phyloP scores from a whole-genome alignment of 305 asterid species.

The Fraxinus velutina region DNA sequence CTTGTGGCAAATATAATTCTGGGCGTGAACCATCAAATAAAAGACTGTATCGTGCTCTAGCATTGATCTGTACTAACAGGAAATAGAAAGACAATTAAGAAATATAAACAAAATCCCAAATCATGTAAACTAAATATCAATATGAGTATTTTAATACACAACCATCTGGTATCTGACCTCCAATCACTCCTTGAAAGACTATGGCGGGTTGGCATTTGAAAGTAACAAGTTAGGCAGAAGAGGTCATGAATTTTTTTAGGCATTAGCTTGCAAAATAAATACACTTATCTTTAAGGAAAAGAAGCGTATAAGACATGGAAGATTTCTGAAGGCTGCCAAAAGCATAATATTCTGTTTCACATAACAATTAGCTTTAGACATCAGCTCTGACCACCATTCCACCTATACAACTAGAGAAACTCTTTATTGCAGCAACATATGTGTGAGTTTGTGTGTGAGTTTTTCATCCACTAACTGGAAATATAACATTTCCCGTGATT shows the following conservation, averaged over 20 bases:
- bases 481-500: background rate
- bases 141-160: conserved; percentile 1
- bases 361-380: conserved; percentile 16
- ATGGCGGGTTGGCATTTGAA: conserved; percentile 10
- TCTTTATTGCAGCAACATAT: background rate
- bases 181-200: conserved; percentile 13
- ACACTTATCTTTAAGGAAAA: conserved; percentile 18
- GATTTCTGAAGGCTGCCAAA: conserved; percentile 3
- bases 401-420: conserved; percentile 18
- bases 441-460: background rate
- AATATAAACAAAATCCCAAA: conserved; percentile 16
- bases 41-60: conserved; percentile 85
- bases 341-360: conserved; percentile 15
- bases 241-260: background rate
- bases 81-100: conserved; percentile 13
- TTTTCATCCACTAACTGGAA: background rate
- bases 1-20: conserved; percentile 65
- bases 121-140: conserved; percentile 1
- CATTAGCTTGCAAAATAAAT: background rate
- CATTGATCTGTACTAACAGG: conserved; percentile 59
- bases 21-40: conserved; percentile 84
- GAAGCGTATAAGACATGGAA: conserved; percentile 13
- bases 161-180: conserved; percentile 9
- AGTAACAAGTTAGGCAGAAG: background rate
- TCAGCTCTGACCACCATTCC: conserved; percentile 22